Base-by-base conservation (phyloP, 768 basidiomycete species). In the Mycena epipterygia region DNA sequence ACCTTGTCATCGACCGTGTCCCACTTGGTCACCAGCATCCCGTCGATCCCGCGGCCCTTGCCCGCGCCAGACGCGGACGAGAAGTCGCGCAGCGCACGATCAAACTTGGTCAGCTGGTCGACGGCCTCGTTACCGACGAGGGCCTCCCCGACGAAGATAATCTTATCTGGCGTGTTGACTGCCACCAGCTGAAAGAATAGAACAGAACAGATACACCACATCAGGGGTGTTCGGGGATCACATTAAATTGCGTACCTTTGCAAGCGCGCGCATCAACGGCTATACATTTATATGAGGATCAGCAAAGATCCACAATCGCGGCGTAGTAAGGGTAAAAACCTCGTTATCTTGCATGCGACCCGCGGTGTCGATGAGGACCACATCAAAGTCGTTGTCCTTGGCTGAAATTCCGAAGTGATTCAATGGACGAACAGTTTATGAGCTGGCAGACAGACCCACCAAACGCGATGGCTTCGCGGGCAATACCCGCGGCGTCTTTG, bases 271-370 rank as follows among this genome's bases (percentile, higher is more conserved):
- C 98, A 99, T 99, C 72, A 99, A 82, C 1, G 98, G 98, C 92
- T 95, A 73, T 60, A 76, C 53, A n/a, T n/a, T n/a, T n/a, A n/a
- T n/a, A n/a, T n/a, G 49, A 62, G 13, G 56, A 68, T 73, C 63
- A 64, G 53, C 19, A 64, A 23, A 41, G 56, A 63, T 63, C 61
- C 19, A 32, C 7, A 16, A 8, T 0, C 3, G 8, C 8, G 9
- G 4, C 6, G 23, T 37, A 14, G 35, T 5, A 21, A 33, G 12
- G 29, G 52, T 49, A 55, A 86, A 35, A 76, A 94, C 94, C 89
- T 99, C 98, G 79, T 99, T 99, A 80, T 99, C 98, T 80, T 99
- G 98, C 98, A 99, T 99, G 62, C 97, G 89, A 2, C 98, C 98
- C 23, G 98, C 98, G 1, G 98, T 99, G 79, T 99, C 98, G 76